Evolutionary conservation across 2,329 filamentous ascomycete genomes (phyloP).

Genomic region (Epichloe amarillans): DNA sequence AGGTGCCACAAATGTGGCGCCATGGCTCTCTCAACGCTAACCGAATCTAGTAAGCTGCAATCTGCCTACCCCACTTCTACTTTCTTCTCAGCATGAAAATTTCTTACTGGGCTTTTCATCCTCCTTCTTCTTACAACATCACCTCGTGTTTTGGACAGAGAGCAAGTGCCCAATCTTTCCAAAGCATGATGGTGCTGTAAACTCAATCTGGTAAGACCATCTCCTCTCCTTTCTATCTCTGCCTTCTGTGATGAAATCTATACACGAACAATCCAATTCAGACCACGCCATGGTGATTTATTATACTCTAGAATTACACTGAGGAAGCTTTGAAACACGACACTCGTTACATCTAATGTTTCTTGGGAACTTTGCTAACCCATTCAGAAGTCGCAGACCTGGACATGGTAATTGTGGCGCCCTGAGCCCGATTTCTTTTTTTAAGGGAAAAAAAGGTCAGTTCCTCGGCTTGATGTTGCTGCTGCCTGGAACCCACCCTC

Average conservation of each 20-base stretch:
- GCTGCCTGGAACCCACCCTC: slow-evolving; percentile 12
- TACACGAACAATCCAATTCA: slow-evolving; percentile 50
- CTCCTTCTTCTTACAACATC: neutral
- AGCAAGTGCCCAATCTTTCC: neutral
- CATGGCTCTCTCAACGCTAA: neutral
- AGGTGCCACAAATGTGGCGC: neutral
- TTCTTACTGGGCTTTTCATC: neutral
- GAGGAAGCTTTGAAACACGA: slow-evolving; percentile 26
- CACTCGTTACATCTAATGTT: neutral
- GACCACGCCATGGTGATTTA: slow-evolving; percentile 43
- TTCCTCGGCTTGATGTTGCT: slow-evolving; percentile 6
- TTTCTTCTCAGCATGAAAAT: slow-evolving; percentile 3
- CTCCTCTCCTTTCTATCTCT: neutral
- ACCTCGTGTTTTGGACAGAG: neutral
- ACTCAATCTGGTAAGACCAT: slow-evolving; percentile 11
- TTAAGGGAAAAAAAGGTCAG: slow-evolving; percentile 32
- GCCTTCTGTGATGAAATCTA: slow-evolving; percentile 20
- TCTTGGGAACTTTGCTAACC: neutral
- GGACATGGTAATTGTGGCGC: neutral
- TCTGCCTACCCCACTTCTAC: slow-evolving; percentile 1
- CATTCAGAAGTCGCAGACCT: neutral
- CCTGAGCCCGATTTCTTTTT: neutral
- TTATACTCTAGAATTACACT: slow-evolving; percentile 39
- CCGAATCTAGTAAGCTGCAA: neutral
- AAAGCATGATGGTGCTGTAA: neutral